Evolutionary conservation across 208 protist genomes (phyloP), one percentile per base, ranked within the genome.

Genomic region (Leptomonas pyrrhocoris): DNA sequence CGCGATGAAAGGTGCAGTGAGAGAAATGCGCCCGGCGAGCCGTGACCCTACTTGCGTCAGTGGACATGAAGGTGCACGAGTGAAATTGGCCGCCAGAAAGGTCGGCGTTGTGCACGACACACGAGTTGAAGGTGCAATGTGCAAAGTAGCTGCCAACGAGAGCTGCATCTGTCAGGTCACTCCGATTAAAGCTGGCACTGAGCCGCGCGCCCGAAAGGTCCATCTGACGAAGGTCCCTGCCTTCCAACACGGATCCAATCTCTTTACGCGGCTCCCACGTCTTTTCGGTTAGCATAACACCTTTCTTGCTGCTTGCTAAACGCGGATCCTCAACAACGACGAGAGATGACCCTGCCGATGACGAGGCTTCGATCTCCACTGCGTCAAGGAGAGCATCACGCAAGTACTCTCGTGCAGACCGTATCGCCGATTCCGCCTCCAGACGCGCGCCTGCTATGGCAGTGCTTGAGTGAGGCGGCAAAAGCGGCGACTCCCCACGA

Each of bases 181-280:
- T 79, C n/a, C 90, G 83, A 62, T 85, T 96, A 62, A 96, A 93
- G 48, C 68, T 85, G 34, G 80, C 75, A 15, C 84, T 86, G 40
- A 96, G 48, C 30, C 70, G 71, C 21, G 63, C 54, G 15, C 80
- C 81, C 40, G 78, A 61, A 21, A 96, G 79, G 69, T 93, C 70
- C 49, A 96, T 49, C 2, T 57, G 54, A 6, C 66, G 64, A 34
- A 96, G 77, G 54, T 83, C 78, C 12, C 88, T 78, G 2, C 90
- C 88, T 73, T 96, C 88, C 46, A 96, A 68, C 11, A 80, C 68
- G 11, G 79, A 69, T 12, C 90, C 88, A 19, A 92, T 58, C 59
- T 85, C 81, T 43, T 23, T 70, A 8, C 73, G 61, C 12, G 77
- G 77, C 49, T 55, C 40, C 54, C 71, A 75, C 40, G 53, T 15